A percentile compares a stretch with the other conserved stretches of the same genome.
These are phyloP conservation scores for Polytrichum commune DNA, from an alignment of 225 moss, liverwort and hornwort genomes.

Conservation along the genomic window DNA sequence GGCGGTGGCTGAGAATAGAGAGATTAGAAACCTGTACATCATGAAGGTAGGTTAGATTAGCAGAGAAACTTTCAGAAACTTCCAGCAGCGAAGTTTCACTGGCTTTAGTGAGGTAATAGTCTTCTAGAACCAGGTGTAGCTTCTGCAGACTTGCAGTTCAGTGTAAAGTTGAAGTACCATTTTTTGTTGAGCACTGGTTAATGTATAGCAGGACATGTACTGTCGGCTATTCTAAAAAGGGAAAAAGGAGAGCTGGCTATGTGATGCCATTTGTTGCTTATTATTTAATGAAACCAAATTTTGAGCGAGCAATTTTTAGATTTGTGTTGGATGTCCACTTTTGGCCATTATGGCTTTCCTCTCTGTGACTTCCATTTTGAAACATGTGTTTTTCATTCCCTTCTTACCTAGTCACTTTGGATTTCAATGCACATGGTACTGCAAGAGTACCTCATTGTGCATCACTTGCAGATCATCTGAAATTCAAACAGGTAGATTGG, in stretches of 20 bases:
- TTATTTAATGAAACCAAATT: conserved; percentile 19
- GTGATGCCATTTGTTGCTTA: conserved; percentile 24
- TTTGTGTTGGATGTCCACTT: too few species aligned
- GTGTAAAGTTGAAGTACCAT: conserved; percentile 42
- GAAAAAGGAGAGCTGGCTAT: conserved; percentile 24
- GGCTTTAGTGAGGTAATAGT: conserved; percentile 15
- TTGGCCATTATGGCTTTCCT: too few species aligned
- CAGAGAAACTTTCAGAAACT: conserved; percentile 14
- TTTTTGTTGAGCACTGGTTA: conserved; percentile 28
- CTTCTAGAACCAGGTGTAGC: conserved; percentile 19
- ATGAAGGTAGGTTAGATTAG: conserved; percentile 22
- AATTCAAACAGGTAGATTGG: too few species aligned
- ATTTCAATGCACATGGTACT: too few species aligned
- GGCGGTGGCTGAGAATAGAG: conserved; percentile 42
- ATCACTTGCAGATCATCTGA: too few species aligned
- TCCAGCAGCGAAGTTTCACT: conserved; percentile 16
- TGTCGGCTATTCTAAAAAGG: conserved; percentile 12
- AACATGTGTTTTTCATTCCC: too few species aligned
- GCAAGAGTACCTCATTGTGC: too few species aligned
- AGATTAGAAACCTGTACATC: conserved; percentile 35
- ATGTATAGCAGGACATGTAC: conserved; percentile 18
- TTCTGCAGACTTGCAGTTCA: conserved; percentile 32
- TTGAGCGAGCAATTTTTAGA: background rate
- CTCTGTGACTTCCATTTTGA: too few species aligned
- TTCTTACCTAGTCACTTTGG: too few species aligned